A percentile compares a stretch with the other conserved stretches of the same genome.
Evolutionary conservation across 2,329 filamentous ascomycete species (phyloP).

Genomic region (Cladosporium sp.): DNA sequence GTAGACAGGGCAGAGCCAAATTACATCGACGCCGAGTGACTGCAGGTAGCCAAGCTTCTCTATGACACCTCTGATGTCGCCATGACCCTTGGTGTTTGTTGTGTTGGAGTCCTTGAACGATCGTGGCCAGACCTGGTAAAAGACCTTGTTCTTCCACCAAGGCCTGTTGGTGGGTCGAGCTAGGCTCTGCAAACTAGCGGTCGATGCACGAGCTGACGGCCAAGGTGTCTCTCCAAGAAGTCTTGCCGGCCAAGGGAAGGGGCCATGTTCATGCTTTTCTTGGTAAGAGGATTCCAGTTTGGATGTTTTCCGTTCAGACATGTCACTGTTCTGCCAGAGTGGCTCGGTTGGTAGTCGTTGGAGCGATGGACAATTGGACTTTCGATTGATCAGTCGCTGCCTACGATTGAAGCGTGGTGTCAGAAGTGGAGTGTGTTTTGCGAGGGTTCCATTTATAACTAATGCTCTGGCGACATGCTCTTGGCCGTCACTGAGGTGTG

Average conservation of each 20-base stretch:
- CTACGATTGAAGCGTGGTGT: not conserved
- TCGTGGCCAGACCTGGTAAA: conserved; percentile 48
- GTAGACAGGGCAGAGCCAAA: conserved; percentile 69
- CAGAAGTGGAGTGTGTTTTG: not conserved
- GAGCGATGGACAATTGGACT: not conserved
- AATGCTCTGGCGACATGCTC: not conserved
- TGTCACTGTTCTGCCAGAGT: not conserved
- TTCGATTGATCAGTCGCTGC: not conserved
- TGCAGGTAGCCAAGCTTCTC: conserved; percentile 15
- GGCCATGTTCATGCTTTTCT: not conserved
- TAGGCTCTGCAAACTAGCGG: not conserved
- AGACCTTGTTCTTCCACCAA: conserved; percentile 47
- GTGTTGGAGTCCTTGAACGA: conserved; percentile 52
- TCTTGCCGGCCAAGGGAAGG: not conserved
- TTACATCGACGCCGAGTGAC: conserved; percentile 51
- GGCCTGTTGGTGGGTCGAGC: conserved; percentile 2
- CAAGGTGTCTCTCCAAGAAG: not conserved
- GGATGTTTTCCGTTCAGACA: not conserved
- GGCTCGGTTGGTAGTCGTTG: not conserved
- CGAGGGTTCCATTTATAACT: not conserved
- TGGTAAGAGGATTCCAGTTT: not conserved
- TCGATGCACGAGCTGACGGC: not conserved
- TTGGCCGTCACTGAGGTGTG: not conserved
- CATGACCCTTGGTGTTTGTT: conserved; percentile 15
- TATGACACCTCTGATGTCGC: conserved; percentile 17